These are phyloP conservation scores for Cryphonectria radicalis DNA, from an alignment of 2,329 filamentous ascomycete species.

Conservation along the genomic window DNA sequence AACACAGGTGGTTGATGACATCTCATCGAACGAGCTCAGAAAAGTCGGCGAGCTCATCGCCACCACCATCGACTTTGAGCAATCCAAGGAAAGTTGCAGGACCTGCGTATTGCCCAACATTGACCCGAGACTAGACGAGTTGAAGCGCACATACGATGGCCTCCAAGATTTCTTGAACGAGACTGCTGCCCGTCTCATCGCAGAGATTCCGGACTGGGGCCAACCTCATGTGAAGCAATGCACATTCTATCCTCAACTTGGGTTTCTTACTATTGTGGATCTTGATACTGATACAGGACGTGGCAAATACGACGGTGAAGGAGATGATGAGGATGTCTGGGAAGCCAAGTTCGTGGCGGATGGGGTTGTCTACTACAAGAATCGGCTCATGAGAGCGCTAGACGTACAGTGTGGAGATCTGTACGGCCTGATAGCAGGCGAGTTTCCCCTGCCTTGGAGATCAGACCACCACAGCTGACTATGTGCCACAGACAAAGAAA, in stretches of 20 bases:
- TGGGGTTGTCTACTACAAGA: conserved; percentile 83
- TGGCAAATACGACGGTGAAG: conserved; percentile 66
- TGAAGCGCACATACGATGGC: conserved; percentile 78
- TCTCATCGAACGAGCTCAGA: conserved; percentile 63
- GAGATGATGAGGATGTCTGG: conserved; percentile 66
- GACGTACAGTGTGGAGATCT: conserved; percentile 84
- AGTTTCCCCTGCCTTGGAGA: conserved; percentile 31
- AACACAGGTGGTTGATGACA: conserved; percentile 58
- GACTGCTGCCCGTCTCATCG: conserved; percentile 67
- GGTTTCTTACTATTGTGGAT: conserved; percentile 80
- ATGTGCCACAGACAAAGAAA: conserved; percentile 70
- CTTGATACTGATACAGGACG: conserved; percentile 62
- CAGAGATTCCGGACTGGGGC: conserved; percentile 64
- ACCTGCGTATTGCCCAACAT: conserved; percentile 75
- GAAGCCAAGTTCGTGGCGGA: conserved; percentile 76
- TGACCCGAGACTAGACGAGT: conserved; percentile 73
- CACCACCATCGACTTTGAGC: conserved; percentile 78
- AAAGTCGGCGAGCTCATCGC: conserved; percentile 72
- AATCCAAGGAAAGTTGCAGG: conserved; percentile 71
- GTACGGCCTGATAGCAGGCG: conserved; percentile 81
- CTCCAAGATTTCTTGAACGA: conserved; percentile 74
- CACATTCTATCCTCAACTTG: conserved; percentile 88
- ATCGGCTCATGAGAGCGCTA: conserved; percentile 76
- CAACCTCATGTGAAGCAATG: conserved; percentile 67
- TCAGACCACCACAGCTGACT: neutral